Conservation (phyloP, 2,329 filamentous ascomycete species). For the Ascochyta viciae-villosae region DNA sequence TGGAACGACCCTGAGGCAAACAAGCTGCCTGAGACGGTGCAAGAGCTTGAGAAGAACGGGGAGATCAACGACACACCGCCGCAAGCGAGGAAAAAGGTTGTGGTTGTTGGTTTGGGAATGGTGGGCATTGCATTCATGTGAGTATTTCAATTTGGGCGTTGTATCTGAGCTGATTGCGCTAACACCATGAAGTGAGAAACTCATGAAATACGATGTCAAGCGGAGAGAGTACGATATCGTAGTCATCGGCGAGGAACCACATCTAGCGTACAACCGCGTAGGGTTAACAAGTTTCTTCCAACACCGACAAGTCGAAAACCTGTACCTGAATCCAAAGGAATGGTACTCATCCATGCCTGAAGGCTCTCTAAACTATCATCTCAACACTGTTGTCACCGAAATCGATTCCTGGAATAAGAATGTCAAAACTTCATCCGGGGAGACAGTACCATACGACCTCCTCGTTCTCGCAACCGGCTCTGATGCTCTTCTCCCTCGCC, state of each 20-base stretch:
- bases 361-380: constrained; percentile 73
- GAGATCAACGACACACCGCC: constrained; percentile 36
- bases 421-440: constrained; percentile 74
- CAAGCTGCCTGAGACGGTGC: constrained; percentile 53
- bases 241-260: constrained; percentile 86
- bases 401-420: constrained; percentile 70
- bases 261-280: constrained; percentile 90
- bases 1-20: constrained; percentile 58
- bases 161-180: not conserved
- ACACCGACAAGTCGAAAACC: constrained; percentile 80
- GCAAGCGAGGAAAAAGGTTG: constrained; percentile 67
- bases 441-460: constrained; percentile 76
- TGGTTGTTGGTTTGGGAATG: constrained; percentile 90
- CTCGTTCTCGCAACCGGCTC: constrained; percentile 87
- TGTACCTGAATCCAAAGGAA: constrained; percentile 85
- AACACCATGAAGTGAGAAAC: constrained; percentile 73
- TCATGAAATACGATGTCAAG: constrained; percentile 82
- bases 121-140: constrained; percentile 89
- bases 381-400: constrained; percentile 76
- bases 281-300: constrained; percentile 89
- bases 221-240: constrained; percentile 78
- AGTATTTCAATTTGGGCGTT: constrained; percentile 46
- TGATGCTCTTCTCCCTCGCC: constrained; percentile 75
- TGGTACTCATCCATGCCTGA: constrained; percentile 77
- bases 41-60: constrained; percentile 31